These are phyloP conservation scores for Carex arenaria DNA, from an alignment of 202 grass and related monocot genomes.

Conservation along the genomic window DNA sequence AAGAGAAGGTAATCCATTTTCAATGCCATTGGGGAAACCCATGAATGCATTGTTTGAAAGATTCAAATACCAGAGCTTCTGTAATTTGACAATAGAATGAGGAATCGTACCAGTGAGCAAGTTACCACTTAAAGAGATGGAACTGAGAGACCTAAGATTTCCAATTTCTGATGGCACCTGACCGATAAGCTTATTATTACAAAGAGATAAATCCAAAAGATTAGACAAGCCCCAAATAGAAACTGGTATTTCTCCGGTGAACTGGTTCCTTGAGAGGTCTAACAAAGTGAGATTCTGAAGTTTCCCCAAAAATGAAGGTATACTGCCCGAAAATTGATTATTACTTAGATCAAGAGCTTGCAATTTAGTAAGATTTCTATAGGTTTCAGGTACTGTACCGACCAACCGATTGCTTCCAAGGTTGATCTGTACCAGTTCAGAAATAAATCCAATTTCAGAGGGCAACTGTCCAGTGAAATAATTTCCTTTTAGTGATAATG, in stretches of 20 bases:
- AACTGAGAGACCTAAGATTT: constrained; percentile 45
- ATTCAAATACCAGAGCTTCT: constrained; percentile 70
- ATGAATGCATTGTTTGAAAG: constrained; percentile 48
- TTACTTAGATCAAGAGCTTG: constrained; percentile 50
- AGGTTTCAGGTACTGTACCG: constrained; percentile 46
- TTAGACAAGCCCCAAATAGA: constrained; percentile 40
- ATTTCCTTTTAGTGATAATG: constrained; percentile 60
- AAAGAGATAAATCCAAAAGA: constrained; percentile 39
- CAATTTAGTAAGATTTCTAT: constrained; percentile 35
- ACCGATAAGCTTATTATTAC: constrained; percentile 52
- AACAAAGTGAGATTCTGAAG: constrained; percentile 45
- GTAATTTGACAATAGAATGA: constrained; percentile 33
- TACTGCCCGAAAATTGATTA: constrained; percentile 41
- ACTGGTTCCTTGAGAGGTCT: constrained; percentile 71
- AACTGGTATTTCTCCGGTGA: constrained; percentile 57
- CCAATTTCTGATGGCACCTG: constrained; percentile 46
- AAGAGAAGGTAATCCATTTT: constrained; percentile 35
- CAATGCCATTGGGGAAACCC: constrained; percentile 32
- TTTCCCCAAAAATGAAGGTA: constrained; percentile 54
- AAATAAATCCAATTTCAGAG: constrained; percentile 30
- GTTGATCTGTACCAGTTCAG: constrained; percentile 60
- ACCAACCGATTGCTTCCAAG: constrained; percentile 44
- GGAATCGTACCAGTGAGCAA: constrained; percentile 50
- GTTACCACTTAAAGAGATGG: constrained; percentile 47
- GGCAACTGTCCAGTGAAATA: constrained; percentile 54